A percentile compares a stretch with the other conserved stretches of the same genome.
phyloP scores from a whole-genome alignment of 305 asterid genomes.

The Fraxinus dipetala region DNA sequence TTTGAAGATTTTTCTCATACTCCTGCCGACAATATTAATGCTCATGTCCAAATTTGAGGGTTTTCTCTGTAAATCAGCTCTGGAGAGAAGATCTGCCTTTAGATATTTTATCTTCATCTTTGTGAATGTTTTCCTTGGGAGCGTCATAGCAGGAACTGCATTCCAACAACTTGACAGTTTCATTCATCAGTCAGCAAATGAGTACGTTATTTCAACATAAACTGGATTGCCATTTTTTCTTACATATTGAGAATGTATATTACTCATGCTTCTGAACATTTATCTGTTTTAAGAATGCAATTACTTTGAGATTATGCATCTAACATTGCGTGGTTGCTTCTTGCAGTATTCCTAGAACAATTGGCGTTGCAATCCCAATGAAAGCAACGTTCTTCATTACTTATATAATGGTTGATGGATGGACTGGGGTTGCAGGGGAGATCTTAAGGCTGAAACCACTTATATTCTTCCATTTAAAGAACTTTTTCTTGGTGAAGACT shows the following conservation, averaged over 20 bases:
- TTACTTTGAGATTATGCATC: not conserved
- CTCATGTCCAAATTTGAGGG: slow-evolving; percentile 92
- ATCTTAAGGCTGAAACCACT: slow-evolving; percentile 76
- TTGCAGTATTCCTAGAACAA: slow-evolving; percentile 63
- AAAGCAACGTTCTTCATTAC: slow-evolving; percentile 92
- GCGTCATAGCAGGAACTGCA: slow-evolving; percentile 89
- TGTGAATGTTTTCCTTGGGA: slow-evolving; percentile 84
- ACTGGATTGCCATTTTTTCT: not conserved
- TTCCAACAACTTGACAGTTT: slow-evolving; percentile 65
- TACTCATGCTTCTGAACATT: not conserved
- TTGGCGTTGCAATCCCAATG: slow-evolving; percentile 91
- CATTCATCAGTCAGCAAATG: slow-evolving; percentile 50
- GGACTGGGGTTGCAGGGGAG: slow-evolving; percentile 98
- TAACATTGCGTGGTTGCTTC: not conserved
- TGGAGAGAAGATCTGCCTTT: slow-evolving; percentile 84
- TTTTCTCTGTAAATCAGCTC: slow-evolving; percentile 58
- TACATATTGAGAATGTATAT: not conserved
- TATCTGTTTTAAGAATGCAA: not conserved
- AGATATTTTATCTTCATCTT: slow-evolving; percentile 82
- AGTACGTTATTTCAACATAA: slow-evolving; percentile 47
- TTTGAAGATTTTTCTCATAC: slow-evolving; percentile 83
- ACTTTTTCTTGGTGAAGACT: slow-evolving; percentile 85
- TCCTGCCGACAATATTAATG: slow-evolving; percentile 81
- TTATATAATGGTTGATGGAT: slow-evolving; percentile 90
- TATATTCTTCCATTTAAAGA: slow-evolving; percentile 74